Evolutionary conservation across 805 yeast genomes (phyloP).

Genomic region (Saturnispora bothae): DNA sequence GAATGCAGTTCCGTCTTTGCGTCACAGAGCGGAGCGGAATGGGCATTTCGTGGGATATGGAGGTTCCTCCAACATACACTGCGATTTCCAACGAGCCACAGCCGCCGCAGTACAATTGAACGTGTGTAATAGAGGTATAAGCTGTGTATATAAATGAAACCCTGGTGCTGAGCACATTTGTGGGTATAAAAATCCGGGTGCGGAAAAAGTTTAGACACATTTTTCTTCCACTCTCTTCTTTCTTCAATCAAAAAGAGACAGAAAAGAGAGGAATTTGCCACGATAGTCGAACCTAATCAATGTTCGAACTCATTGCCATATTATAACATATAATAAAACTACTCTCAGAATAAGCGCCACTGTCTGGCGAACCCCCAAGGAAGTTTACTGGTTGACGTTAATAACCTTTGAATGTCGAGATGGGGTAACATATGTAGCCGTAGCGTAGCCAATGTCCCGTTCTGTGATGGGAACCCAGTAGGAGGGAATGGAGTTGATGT

Average conservation of each 20-base stretch:
- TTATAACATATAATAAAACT: conserved; percentile 23
- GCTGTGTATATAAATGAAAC: not conserved
- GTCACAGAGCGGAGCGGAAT: conserved; percentile 87
- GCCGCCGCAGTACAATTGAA: conserved; percentile 63
- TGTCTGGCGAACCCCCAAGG: conserved; percentile 37
- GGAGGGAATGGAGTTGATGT: conserved; percentile 69
- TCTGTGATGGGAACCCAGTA: conserved; percentile 58
- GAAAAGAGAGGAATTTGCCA: conserved; percentile 52
- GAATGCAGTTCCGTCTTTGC: conserved; percentile 86
- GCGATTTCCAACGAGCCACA: conserved; percentile 57
- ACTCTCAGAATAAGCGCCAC: conserved; percentile 39
- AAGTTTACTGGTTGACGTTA: conserved; percentile 44
- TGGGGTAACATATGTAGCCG: conserved; percentile 30
- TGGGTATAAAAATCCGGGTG: not conserved
- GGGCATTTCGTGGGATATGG: conserved; percentile 98
- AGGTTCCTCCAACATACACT: conserved; percentile 93
- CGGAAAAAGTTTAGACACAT: not conserved
- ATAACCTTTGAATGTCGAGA: conserved; percentile 54
- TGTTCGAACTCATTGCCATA: conserved; percentile 62
- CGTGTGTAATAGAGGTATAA: not conserved
- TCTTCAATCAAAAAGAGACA: conserved; percentile 46
- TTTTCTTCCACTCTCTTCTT: conserved; percentile 19
- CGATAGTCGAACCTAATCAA: conserved; percentile 52
- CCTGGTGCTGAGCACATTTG: conserved; percentile 4
- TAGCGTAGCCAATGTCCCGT: conserved; percentile 45